Evolutionary conservation across 208 protist genomes (phyloP).

Genomic region (Leishmania lainsoni): DNA sequence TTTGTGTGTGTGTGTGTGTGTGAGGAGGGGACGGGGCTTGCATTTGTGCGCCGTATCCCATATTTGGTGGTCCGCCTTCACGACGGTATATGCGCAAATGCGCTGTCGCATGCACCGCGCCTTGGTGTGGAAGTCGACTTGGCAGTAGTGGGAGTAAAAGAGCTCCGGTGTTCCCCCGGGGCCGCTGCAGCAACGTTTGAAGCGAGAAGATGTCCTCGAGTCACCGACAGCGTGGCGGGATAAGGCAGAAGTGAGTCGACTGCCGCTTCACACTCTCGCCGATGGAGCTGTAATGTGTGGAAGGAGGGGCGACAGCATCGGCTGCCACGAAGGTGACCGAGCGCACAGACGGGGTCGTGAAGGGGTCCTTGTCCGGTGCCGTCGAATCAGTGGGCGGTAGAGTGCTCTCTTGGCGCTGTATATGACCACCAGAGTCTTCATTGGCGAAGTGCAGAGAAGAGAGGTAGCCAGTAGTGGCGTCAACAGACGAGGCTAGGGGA

Average conservation of each 20-base stretch:
- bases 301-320: neutral
- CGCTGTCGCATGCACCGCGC: slow-evolving; percentile 9
- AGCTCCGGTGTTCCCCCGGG: neutral
- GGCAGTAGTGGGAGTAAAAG: slow-evolving; percentile 28
- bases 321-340: neutral
- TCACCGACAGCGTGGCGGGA: slow-evolving; percentile 6
- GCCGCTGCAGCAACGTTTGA: neutral
- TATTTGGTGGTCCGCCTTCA: neutral
- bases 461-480: neutral
- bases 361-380: neutral
- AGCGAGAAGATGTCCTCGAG: slow-evolving; percentile 12
- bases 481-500: neutral
- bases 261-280: neutral
- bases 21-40: too few relatives aligned
- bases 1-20: neutral
- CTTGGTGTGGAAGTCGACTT: slow-evolving; percentile 8
- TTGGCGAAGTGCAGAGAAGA: neutral
- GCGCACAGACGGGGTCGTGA: neutral
- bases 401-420: neutral
- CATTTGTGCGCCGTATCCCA: too few relatives aligned
- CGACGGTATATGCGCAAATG: neutral
- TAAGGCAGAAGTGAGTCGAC: slow-evolving; percentile 10
- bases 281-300: neutral
- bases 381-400: slow-evolving; percentile 3
- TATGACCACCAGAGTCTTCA: neutral